Conservation (phyloP, 2,329 filamentous ascomycete genomes). For the Polytolypa hystricis region DNA sequence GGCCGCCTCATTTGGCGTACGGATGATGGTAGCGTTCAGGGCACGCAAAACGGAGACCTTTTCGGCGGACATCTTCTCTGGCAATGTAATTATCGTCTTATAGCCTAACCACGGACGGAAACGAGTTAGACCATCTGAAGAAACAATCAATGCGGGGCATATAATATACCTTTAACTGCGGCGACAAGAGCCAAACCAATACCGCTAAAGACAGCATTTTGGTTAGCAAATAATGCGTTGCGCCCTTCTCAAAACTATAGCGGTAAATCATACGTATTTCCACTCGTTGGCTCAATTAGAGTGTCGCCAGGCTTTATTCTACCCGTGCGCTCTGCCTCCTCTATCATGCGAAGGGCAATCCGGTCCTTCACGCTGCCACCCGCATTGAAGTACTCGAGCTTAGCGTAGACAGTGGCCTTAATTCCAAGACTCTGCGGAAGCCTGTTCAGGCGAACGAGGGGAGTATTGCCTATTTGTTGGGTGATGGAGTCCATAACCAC, state of each 20-base stretch:
- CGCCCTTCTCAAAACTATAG: too few relatives aligned
- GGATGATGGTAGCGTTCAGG: slow-evolving; percentile 91
- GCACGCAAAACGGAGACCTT: slow-evolving; percentile 93
- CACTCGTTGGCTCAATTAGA: slow-evolving; percentile 93
- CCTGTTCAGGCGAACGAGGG: slow-evolving; percentile 87
- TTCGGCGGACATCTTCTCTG: slow-evolving; percentile 98
- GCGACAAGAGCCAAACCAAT: slow-evolving; percentile 90
- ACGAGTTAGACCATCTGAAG: background rate
- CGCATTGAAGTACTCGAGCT: slow-evolving; percentile 87
- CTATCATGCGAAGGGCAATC: slow-evolving; percentile 94
- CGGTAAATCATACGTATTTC: slow-evolving; percentile 56
- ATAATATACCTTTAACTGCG: slow-evolving; percentile 61
- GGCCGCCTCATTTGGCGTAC: slow-evolving; percentile 89
- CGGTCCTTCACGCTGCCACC: slow-evolving; percentile 90
- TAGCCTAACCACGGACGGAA: slow-evolving; percentile 47
- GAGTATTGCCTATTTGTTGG: slow-evolving; percentile 89
- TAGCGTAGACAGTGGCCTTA: slow-evolving; percentile 78
- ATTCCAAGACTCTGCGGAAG: slow-evolving; percentile 85
- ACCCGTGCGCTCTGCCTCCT: slow-evolving; percentile 81
- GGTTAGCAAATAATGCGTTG: too few relatives aligned
- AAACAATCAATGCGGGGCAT: too few relatives aligned
- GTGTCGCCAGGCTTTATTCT: slow-evolving; percentile 96
- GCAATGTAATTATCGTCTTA: slow-evolving; percentile 95
- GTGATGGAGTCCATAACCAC: slow-evolving; percentile 56
- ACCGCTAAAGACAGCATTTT: slow-evolving; percentile 42